These are phyloP conservation scores for Penicillium maclennaniae DNA, from an alignment of 495 filamentous ascomycete genomes.

Conservation along the genomic window DNA sequence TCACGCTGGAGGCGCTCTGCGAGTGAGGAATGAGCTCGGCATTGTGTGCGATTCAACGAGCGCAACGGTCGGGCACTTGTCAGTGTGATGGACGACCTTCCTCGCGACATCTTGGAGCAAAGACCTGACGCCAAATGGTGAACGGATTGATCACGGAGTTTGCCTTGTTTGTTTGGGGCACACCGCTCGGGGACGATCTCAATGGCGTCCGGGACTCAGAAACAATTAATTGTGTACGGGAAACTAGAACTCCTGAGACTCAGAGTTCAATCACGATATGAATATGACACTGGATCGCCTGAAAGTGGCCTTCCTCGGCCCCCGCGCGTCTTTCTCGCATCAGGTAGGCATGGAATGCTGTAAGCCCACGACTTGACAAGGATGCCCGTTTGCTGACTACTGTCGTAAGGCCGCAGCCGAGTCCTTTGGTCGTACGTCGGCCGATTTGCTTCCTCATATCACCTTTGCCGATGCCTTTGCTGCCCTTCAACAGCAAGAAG, in stretches of 20 bases:
- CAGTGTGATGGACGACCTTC: not conserved
- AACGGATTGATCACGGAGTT: constrained; percentile 13
- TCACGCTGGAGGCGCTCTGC: constrained; percentile 28
- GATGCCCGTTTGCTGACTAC: constrained; percentile 13
- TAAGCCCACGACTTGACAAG: constrained; percentile 6
- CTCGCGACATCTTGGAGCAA: not conserved
- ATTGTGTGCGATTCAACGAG: constrained; percentile 4
- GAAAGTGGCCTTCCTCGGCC: constrained; percentile 78
- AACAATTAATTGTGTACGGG: not conserved
- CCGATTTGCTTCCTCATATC: constrained; percentile 52
- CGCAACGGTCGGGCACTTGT: constrained; percentile 2
- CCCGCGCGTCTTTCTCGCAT: constrained; percentile 81
- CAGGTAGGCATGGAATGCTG: constrained; percentile 55
- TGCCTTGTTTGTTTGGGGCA: constrained; percentile 34
- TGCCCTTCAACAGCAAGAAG: constrained; percentile 61
- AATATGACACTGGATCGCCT: constrained; percentile 21
- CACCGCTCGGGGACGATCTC: constrained; percentile 20
- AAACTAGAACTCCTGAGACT: not conserved
- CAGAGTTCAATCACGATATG: not conserved
- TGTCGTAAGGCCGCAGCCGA: constrained; percentile 64
- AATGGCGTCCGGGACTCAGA: not conserved
- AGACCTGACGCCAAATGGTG: not conserved
- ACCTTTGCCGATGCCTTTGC: constrained; percentile 73
- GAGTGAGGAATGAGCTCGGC: constrained; percentile 26
- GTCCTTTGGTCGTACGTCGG: constrained; percentile 49